phyloP scores from a whole-genome alignment of 768 basidiomycete species.

The Leccinum aurantiacum region DNA sequence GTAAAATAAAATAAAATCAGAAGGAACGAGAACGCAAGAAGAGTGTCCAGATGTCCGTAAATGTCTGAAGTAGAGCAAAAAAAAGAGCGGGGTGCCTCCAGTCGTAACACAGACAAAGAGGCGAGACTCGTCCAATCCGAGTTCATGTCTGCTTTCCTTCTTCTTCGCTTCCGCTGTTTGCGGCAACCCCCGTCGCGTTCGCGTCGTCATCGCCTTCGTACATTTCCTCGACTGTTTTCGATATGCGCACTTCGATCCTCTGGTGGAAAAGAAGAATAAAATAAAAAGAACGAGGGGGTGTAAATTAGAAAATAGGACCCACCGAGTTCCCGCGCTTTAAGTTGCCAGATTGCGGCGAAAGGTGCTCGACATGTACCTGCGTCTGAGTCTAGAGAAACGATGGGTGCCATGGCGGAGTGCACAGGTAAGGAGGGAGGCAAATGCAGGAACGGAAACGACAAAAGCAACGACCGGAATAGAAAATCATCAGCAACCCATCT shows the following conservation, averaged over 20 bases:
- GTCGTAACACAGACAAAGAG: not conserved
- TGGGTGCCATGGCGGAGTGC: not conserved
- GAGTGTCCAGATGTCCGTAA: not conserved
- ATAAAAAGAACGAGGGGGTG: not conserved
- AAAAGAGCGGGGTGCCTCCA: not conserved
- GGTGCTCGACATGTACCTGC: not conserved
- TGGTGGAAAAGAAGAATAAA: not conserved
- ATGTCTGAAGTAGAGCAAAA: not conserved
- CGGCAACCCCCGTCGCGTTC: not conserved
- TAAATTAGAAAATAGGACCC: not conserved
- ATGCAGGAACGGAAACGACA: not conserved
- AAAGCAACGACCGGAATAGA: not conserved
- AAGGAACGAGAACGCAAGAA: not conserved
- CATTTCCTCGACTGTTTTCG: conserved; percentile 18
- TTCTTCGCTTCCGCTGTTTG: not conserved
- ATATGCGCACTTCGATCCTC: conserved; percentile 20
- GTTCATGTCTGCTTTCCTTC: conserved; percentile 26
- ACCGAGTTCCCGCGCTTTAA: conserved; percentile 10
- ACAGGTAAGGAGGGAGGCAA: not conserved
- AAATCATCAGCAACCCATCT: not conserved
- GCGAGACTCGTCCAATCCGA: not conserved
- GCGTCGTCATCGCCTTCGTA: conserved; percentile 6
- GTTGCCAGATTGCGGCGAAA: not conserved
- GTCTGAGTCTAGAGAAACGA: not conserved
- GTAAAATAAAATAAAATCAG: not conserved